Evolutionary conservation across 176 grass and related monocot genomes (phyloP), one percentile per base, ranked within the genome.

Genomic region (Cocos nucifera): DNA sequence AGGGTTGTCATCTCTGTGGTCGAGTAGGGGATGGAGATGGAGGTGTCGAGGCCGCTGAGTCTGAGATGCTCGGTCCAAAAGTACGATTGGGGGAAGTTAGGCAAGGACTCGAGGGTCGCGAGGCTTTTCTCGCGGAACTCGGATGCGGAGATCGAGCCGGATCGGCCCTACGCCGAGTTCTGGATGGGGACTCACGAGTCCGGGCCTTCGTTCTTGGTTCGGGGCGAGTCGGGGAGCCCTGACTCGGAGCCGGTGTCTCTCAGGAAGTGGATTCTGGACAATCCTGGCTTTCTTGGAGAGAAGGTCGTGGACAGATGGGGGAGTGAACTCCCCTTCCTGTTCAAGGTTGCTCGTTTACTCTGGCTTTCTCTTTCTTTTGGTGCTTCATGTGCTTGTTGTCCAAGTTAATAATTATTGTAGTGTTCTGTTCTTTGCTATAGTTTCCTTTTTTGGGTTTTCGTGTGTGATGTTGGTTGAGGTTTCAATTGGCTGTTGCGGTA

Each of bases 171-270:
- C 54, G 87, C 93, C 16, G 92, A 96, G 84, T 81, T 98, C 18
- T 98, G 93, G 93, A 89, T 92, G 76, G 93, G 93, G 25, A 98
- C 93, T 14, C 93, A 98, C 82, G 83, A 78, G 0, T 78, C 93
- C 8, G 79, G 62, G 5, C 87, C 93, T 1, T 98, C 87, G 5
- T 55, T 70, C 70, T 73, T 90, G n/a, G 51, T 83, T 32, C 19
- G 0, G n/a, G 27, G 0, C 22, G 77, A 50, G 4, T 3, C 15
- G 10, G 23, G 17, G 14, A 10, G 27, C 52, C 16, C 53, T 56
- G 76, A 4, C 28, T 66, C 18, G 4, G 39, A n/a, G 7, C 21
- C 66, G 14, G 72, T 55, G 22, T 59, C 66, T 32, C 87, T 98
- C 29, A 24, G 68, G 52, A 62, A 70, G 21, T 98, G 93, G 93